Evolutionary conservation across 345 rosid species (phyloP).

Genomic region (Nasturtium officinale): DNA sequence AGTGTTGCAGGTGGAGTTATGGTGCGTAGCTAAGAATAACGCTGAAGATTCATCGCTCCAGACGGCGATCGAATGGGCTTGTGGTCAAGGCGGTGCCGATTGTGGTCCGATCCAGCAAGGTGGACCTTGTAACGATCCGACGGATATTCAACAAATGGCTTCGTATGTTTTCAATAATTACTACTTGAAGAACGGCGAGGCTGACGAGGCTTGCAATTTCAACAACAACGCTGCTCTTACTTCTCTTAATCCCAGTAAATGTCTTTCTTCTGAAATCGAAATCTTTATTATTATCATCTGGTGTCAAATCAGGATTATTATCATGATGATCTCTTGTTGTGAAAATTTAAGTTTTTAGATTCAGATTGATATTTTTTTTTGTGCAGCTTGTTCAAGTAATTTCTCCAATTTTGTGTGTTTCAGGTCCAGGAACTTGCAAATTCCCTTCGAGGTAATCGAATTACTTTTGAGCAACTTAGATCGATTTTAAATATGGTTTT

Average conservation of each 20-base stretch:
- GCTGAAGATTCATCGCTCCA: slow-evolving; percentile 67
- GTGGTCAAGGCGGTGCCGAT: slow-evolving; percentile 81
- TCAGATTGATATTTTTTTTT: slow-evolving; percentile 14
- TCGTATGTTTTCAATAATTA: slow-evolving; percentile 81
- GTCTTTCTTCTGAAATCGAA: not conserved
- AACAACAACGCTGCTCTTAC: slow-evolving; percentile 78
- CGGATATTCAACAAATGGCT: slow-evolving; percentile 64
- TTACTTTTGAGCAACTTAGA: not conserved
- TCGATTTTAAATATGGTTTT: not conserved
- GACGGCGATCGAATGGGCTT: slow-evolving; percentile 84
- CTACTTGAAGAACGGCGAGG: slow-evolving; percentile 73
- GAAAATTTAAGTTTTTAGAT: not conserved
- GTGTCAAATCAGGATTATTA: not conserved
- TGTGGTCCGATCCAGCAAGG: slow-evolving; percentile 66
- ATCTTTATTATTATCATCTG: not conserved
- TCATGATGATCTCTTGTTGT: not conserved
- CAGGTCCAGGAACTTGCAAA: slow-evolving; percentile 45
- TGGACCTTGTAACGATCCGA: slow-evolving; percentile 69
- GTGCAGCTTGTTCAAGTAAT: slow-evolving; percentile 17
- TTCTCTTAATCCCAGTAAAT: slow-evolving; percentile 86
- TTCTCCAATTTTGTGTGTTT: slow-evolving; percentile 15
- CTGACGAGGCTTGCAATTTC: slow-evolving; percentile 79
- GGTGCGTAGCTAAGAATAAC: slow-evolving; percentile 85
- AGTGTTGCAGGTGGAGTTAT: slow-evolving; percentile 39
- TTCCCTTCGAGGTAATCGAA: slow-evolving; percentile 38